A percentile compares a stretch with the other conserved stretches of the same genome.
Evolutionary conservation across 495 filamentous ascomycete species (phyloP).

Genomic region (Trichoderma parareesei): DNA sequence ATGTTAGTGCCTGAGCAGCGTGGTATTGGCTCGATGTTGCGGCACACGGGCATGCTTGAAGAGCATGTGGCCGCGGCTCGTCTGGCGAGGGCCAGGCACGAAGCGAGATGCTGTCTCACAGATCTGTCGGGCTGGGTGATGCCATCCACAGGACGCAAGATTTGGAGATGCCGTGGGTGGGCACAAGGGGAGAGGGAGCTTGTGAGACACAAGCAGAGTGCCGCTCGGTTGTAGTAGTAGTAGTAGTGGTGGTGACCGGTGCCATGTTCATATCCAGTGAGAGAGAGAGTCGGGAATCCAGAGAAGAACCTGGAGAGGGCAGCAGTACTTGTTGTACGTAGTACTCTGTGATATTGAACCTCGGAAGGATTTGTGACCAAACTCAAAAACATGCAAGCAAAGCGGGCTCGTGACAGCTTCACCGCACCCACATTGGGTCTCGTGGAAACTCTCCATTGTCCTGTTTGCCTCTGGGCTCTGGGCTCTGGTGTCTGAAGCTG

Average conservation of each 20-base stretch:
- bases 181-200: neutral
- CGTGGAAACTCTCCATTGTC: neutral
- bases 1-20: no score
- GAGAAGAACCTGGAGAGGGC: neutral
- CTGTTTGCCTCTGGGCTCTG: neutral
- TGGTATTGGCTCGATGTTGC: neutral
- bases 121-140: slow-evolving; percentile 5
- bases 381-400: slow-evolving; percentile 4
- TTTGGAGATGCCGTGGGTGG: neutral
- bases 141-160: slow-evolving; percentile 6
- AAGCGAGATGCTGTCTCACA: slow-evolving; percentile 8
- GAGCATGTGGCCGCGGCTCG: slow-evolving; percentile 4
- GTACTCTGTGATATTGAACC: neutral
- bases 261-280: neutral
- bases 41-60: neutral
- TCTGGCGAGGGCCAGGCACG: neutral
- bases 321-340: neutral
- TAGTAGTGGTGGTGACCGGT: neutral
- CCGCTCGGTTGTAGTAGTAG: neutral
- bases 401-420: neutral
- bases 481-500: neutral
- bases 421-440: neutral
- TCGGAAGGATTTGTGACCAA: neutral
- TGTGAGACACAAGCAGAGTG: neutral
- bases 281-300: no score